Conservation (phyloP, 2,329 filamentous ascomycete genomes). For the Colletotrichum limetticola region DNA sequence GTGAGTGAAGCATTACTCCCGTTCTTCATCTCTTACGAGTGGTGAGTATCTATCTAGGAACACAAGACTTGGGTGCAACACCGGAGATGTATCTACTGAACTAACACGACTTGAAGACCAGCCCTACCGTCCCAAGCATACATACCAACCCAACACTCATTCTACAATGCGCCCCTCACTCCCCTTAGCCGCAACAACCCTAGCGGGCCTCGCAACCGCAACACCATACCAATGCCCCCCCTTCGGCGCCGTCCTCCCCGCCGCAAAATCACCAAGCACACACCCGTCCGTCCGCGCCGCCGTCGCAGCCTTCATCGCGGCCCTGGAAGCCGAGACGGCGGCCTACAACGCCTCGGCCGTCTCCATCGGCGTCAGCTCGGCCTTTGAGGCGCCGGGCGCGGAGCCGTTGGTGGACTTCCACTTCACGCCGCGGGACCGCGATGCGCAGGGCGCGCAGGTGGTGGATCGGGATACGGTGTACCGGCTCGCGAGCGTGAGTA, state of each 20-base stretch:
- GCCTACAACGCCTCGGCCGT: slow-evolving; percentile 40
- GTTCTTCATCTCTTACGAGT: not conserved
- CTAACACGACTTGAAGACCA: not conserved
- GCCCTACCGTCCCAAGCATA: not conserved
- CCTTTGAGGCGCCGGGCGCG: slow-evolving; percentile 38
- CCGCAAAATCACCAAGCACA: slow-evolving; percentile 13
- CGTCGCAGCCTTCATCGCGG: slow-evolving; percentile 9
- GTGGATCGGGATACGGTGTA: slow-evolving; percentile 49
- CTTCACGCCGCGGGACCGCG: slow-evolving; percentile 36
- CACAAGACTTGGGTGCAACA: not conserved
- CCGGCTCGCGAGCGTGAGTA: slow-evolving; percentile 55
- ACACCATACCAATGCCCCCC: slow-evolving; percentile 29
- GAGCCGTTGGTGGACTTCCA: slow-evolving; percentile 41
- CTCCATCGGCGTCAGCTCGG: slow-evolving; percentile 40
- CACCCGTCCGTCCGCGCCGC: slow-evolving; percentile 31
- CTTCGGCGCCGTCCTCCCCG: slow-evolving; percentile 31
- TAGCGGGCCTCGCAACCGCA: not conserved
- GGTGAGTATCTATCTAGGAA: not conserved
- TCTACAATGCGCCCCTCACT: not conserved
- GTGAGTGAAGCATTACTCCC: not conserved
- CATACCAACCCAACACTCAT: too few species aligned
- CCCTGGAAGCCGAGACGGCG: slow-evolving; percentile 24
- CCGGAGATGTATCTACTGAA: not conserved
- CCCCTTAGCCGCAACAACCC: not conserved
- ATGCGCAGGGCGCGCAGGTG: slow-evolving; percentile 38